phyloP scores from a whole-genome alignment of 192 early-diverging fungal genomes.

The Diversispora epigaea region DNA sequence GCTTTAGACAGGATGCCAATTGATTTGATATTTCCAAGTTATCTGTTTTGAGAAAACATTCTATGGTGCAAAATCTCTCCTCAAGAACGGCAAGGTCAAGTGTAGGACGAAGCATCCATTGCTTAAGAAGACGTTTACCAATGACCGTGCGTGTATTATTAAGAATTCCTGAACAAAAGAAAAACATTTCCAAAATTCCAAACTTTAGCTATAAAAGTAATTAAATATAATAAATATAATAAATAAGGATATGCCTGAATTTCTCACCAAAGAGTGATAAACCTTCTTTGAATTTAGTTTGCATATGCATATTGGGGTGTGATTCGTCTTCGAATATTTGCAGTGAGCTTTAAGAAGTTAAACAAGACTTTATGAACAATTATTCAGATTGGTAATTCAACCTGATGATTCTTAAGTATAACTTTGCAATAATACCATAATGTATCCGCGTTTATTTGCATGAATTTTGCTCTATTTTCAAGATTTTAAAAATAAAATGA shows the following conservation, averaged over 20 bases:
- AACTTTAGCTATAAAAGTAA: background rate
- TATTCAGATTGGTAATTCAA: background rate
- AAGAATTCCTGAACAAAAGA: constrained; percentile 51
- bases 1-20: constrained; percentile 44
- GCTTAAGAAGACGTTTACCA: constrained; percentile 56
- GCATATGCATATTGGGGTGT: constrained; percentile 82
- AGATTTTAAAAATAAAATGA: background rate
- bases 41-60: constrained; percentile 48
- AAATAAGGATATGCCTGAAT: background rate
- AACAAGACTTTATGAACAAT: background rate
- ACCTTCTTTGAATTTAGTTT: constrained; percentile 61
- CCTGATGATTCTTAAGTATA: background rate
- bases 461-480: constrained; percentile 40
- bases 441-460: constrained; percentile 62
- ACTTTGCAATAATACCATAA: constrained; percentile 45
- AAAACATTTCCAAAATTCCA: background rate
- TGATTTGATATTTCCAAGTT: constrained; percentile 45
- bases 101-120: constrained; percentile 70
- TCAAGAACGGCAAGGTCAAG: constrained; percentile 48
- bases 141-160: constrained; percentile 59
- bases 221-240: background rate
- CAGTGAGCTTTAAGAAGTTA: constrained; percentile 60
- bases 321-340: constrained; percentile 72
- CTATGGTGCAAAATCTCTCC: constrained; percentile 58
- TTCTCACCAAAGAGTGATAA: constrained; percentile 71